A percentile compares a stretch with the other conserved stretches of the same genome.
phyloP scores from a whole-genome alignment of 2,329 filamentous ascomycete species.

The Colletotrichum higginsianum region DNA sequence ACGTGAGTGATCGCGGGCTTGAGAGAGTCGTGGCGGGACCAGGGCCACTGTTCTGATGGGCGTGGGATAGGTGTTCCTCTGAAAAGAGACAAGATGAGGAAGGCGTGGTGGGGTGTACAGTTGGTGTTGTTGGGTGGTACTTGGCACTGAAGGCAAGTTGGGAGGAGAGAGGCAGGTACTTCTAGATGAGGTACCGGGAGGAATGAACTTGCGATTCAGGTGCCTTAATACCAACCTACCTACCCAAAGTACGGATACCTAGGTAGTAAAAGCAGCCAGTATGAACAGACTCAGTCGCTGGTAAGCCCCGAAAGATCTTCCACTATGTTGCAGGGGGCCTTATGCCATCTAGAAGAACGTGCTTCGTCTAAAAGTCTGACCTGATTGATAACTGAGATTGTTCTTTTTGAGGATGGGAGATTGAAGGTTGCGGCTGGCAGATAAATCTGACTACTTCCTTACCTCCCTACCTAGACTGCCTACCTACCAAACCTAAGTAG shows the following conservation, averaged over 20 bases:
- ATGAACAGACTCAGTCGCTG: not conserved
- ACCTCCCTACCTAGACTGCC: too few species aligned
- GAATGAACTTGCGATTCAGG: not conserved
- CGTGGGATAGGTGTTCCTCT: conserved; percentile 18
- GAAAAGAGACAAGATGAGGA: not conserved
- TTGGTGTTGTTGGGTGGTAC: not conserved
- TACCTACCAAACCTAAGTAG: too few species aligned
- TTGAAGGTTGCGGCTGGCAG: too few species aligned
- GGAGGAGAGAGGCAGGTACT: not conserved
- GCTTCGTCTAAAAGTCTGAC: not conserved
- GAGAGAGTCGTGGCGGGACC: not conserved
- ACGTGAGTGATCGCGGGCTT: not conserved
- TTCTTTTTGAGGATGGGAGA: not conserved
- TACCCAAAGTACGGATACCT: too few species aligned
- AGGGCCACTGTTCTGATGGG: not conserved
- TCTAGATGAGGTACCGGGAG: not conserved
- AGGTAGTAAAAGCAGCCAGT: too few species aligned
- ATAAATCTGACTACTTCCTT: too few species aligned
- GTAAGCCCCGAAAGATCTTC: not conserved
- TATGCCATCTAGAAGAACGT: not conserved
- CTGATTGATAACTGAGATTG: not conserved
- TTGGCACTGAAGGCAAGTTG: not conserved
- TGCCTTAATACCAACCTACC: not conserved
- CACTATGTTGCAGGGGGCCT: not conserved
- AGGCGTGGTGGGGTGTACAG: not conserved